These are phyloP conservation scores for Gastrodia elata DNA, from an alignment of 106 monocot species.

Conservation along the genomic window DNA sequence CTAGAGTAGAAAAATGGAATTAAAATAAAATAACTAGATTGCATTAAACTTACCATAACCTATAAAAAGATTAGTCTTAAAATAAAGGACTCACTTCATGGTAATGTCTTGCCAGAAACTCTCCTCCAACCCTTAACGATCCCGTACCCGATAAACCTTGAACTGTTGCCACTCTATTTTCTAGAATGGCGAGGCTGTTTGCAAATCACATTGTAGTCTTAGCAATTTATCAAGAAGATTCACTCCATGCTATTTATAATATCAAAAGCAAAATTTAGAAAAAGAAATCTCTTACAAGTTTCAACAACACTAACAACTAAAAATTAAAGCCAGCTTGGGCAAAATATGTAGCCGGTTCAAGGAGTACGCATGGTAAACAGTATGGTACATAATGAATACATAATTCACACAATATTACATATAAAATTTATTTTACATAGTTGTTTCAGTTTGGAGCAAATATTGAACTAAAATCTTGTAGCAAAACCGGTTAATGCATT, in stretches of 20 bases:
- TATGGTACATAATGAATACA: neutral
- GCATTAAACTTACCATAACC: conserved; percentile 1
- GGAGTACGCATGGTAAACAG: neutral
- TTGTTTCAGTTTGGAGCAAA: neutral
- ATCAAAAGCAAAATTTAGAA: neutral
- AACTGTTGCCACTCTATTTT: conserved; percentile 81
- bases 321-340: neutral
- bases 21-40: neutral
- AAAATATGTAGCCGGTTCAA: neutral
- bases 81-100: conserved; percentile 37
- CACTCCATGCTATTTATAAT: neutral
- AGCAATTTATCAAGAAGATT: conserved; percentile 1
- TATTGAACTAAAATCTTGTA: conserved; percentile 1
- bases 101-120: conserved; percentile 89
- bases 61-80: neutral
- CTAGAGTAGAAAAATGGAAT: conserved; percentile 25
- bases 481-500: neutral
- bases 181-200: conserved; percentile 78
- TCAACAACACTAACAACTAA: neutral
- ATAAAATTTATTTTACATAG: neutral
- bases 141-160: conserved; percentile 97
- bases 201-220: conserved; percentile 1
- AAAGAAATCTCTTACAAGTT: neutral
- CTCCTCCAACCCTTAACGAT: conserved; percentile 89
- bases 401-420: neutral